Conservation (phyloP, 208 protist species). For the Angomonas desouzai region DNA sequence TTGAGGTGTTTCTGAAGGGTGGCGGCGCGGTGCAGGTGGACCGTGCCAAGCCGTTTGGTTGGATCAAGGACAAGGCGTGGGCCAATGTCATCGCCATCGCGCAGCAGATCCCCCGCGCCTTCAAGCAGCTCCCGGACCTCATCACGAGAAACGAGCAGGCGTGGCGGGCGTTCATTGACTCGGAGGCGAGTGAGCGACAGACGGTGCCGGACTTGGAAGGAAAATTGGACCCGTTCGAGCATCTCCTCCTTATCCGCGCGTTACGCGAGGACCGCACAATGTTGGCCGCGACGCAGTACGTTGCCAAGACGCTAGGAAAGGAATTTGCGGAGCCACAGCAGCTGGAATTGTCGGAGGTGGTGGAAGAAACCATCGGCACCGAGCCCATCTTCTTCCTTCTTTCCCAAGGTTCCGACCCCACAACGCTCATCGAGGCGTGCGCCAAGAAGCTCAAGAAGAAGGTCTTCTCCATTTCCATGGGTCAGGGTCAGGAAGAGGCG, state of each 20-base stretch:
- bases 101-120: conserved; percentile 81
- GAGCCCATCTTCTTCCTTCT: conserved; percentile 96
- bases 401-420: conserved; percentile 97
- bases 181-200: conserved; percentile 89
- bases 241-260: conserved; percentile 93
- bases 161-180: conserved; percentile 95
- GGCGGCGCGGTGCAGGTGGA: conserved; percentile 92
- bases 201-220: conserved; percentile 92
- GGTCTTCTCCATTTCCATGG: conserved; percentile 97
- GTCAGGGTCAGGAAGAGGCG: conserved; percentile 96
- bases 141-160: conserved; percentile 90
- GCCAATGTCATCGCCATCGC: conserved; percentile 92
- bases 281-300: conserved; percentile 92
- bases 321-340: conserved; percentile 91
- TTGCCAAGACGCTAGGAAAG: conserved; percentile 88
- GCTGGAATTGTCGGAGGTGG: conserved; percentile 85
- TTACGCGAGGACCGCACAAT: conserved; percentile 95
- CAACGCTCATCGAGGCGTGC: conserved; percentile 91
- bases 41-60: conserved; percentile 91
- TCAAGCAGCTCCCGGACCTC: conserved; percentile 94
- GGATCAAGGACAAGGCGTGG: conserved; percentile 96
- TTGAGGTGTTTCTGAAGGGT: conserved; percentile 94
- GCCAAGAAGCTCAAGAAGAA: conserved; percentile 95
- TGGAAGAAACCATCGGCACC: conserved; percentile 83
- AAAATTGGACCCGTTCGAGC: conserved; percentile 91